Percentiles rank a stretch among this genome's conserved stretches.
These are phyloP conservation scores for Scorias spongiosa DNA, from an alignment of 2,329 filamentous ascomycete genomes.

Conservation along the genomic window DNA sequence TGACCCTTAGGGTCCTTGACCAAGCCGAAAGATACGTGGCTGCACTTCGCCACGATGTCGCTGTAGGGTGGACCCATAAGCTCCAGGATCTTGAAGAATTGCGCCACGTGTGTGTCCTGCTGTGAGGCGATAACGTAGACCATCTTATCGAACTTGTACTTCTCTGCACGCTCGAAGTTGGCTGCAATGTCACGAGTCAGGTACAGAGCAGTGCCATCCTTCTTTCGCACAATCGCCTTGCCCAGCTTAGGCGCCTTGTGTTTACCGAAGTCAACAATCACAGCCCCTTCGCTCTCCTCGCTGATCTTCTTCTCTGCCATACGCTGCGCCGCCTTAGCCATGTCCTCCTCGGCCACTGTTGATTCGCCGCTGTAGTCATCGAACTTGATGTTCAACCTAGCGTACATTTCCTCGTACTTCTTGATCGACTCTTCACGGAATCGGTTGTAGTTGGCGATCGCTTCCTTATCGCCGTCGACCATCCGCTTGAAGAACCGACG, in stretches of 20 bases:
- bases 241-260: constrained; percentile 53
- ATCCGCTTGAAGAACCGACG: constrained; percentile 56
- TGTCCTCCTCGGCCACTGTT: constrained; percentile 46
- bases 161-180: constrained; percentile 45
- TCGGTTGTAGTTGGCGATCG: constrained; percentile 45
- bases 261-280: constrained; percentile 55
- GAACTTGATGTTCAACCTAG: constrained; percentile 48
- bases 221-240: constrained; percentile 50
- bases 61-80: constrained; percentile 41
- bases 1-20: constrained; percentile 32
- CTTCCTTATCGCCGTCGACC: constrained; percentile 45
- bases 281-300: constrained; percentile 50
- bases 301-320: constrained; percentile 46
- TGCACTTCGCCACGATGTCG: constrained; percentile 42
- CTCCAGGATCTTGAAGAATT: constrained; percentile 50
- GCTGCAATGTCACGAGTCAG: constrained; percentile 55
- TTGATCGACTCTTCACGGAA: constrained; percentile 50
- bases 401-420: constrained; percentile 50
- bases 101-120: constrained; percentile 49
- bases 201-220: constrained; percentile 53
- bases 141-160: constrained; percentile 51
- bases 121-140: constrained; percentile 51
- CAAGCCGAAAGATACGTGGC: constrained; percentile 53
- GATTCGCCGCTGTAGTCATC: constrained; percentile 57
- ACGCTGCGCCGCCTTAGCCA: constrained; percentile 42